phyloP scores from a whole-genome alignment of 345 rosid genomes.

The Rhodamnia rubescens region DNA sequence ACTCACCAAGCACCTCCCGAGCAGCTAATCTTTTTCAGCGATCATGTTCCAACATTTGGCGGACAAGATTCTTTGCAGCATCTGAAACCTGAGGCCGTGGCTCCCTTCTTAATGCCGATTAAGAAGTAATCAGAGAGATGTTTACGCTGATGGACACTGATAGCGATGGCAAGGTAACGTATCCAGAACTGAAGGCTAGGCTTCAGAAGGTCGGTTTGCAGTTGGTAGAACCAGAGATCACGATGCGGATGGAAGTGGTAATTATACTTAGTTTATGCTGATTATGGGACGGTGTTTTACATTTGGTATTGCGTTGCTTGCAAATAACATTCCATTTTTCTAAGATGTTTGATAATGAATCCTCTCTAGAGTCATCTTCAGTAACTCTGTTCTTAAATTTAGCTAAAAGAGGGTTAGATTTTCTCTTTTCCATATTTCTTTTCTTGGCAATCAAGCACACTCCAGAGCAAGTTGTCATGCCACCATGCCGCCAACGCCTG shows the following conservation, averaged over 20 bases:
- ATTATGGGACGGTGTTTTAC: background rate
- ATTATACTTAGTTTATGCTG: background rate
- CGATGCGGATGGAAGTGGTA: slow-evolving; percentile 99
- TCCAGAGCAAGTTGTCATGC: background rate
- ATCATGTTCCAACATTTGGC: slow-evolving; percentile 80
- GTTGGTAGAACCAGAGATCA: slow-evolving; percentile 84
- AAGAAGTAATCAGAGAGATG: slow-evolving; percentile 83
- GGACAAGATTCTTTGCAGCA: slow-evolving; percentile 77
- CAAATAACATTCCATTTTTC: background rate
- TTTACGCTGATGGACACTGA: slow-evolving; percentile 82
- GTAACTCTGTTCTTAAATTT: background rate
- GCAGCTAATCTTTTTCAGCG: slow-evolving; percentile 67
- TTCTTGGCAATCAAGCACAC: background rate
- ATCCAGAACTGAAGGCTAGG: slow-evolving; percentile 75
- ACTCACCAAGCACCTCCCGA: slow-evolving; percentile 29
- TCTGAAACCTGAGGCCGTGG: slow-evolving; percentile 96
- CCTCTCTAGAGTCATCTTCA: background rate
- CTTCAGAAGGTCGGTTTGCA: slow-evolving; percentile 88
- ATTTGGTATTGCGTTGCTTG: background rate
- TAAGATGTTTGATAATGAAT: background rate
- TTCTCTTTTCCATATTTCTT: background rate
- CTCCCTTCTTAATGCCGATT: slow-evolving; percentile 25
- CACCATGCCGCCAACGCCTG: background rate
- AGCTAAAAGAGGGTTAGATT: background rate
- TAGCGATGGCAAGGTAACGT: slow-evolving; percentile 74